phyloP scores from a whole-genome alignment of 805 yeast species.

The Zygosaccharomyces pseudorouxii region DNA sequence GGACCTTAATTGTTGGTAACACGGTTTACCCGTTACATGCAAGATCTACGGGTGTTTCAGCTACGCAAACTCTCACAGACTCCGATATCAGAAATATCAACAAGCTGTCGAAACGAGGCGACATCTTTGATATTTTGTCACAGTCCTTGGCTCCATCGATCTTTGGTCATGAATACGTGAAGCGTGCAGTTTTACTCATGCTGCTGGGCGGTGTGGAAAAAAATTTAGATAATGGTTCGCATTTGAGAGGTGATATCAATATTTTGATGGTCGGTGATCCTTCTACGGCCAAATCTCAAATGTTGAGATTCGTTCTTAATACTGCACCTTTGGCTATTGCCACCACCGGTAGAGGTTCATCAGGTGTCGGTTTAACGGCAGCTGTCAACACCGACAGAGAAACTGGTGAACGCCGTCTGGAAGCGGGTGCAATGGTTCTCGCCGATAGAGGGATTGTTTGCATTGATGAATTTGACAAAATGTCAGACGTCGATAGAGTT shows the following conservation, averaged over 20 bases:
- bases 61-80: slow-evolving; percentile 65
- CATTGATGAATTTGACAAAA: slow-evolving; percentile 97
- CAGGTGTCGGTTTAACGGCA: slow-evolving; percentile 99
- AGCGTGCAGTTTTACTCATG: slow-evolving; percentile 86
- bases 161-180: slow-evolving; percentile 87
- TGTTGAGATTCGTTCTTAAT: slow-evolving; percentile 87
- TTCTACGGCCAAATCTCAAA: slow-evolving; percentile 95
- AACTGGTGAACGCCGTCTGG: slow-evolving; percentile 93
- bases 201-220: slow-evolving; percentile 91
- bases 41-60: slow-evolving; percentile 78
- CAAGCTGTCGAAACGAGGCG: slow-evolving; percentile 61
- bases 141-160: slow-evolving; percentile 93
- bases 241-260: slow-evolving; percentile 96
- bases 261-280: slow-evolving; percentile 98
- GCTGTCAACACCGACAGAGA: slow-evolving; percentile 96
- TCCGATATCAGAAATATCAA: slow-evolving; percentile 83
- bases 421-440: slow-evolving; percentile 99
- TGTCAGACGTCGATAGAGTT: slow-evolving; percentile 94
- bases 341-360: slow-evolving; percentile 98
- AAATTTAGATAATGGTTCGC: slow-evolving; percentile 90
- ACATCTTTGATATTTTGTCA: slow-evolving; percentile 73
- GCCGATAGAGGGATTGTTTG: slow-evolving; percentile 97
- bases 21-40: slow-evolving; percentile 87
- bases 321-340: slow-evolving; percentile 96
- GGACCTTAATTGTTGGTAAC: slow-evolving; percentile 80